Percentiles rank a stretch among this genome's conserved stretches.
Evolutionary conservation across 2,329 filamentous ascomycete species (phyloP).

Genomic region (Fusarium circinatum): DNA sequence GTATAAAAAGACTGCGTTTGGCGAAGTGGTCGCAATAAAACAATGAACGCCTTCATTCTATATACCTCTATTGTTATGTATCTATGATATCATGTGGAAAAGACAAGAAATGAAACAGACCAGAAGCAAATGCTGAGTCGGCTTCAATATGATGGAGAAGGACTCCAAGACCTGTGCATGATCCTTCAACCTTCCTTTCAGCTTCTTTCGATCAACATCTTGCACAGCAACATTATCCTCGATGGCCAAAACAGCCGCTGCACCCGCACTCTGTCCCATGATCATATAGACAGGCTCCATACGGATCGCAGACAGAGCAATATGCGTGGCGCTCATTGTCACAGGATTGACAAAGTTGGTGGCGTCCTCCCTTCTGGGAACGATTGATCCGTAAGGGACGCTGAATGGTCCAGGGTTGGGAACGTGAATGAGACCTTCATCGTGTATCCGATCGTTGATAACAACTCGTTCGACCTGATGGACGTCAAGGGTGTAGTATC

Average conservation of each 20-base stretch:
- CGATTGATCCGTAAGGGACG: constrained; percentile 10
- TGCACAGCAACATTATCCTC: constrained; percentile 24
- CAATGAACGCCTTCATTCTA: background rate
- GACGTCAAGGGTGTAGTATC: constrained; percentile 24
- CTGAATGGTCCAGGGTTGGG: constrained; percentile 15
- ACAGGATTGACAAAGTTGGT: constrained; percentile 26
- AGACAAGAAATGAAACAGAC: background rate
- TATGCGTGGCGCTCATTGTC: constrained; percentile 19
- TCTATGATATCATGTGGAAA: background rate
- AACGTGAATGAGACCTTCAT: constrained; percentile 23
- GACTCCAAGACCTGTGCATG: constrained; percentile 17
- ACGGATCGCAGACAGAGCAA: constrained; percentile 12
- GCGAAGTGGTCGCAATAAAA: background rate
- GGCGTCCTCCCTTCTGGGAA: background rate
- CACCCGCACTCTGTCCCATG: constrained; percentile 18
- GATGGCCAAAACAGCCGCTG: constrained; percentile 26
- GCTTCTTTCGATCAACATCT: constrained; percentile 15
- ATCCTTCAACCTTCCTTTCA: background rate
- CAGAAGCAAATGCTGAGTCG: background rate
- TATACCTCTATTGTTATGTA: background rate
- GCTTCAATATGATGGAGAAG: background rate
- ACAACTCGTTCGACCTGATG: constrained; percentile 28
- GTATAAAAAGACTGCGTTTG: too few relatives aligned
- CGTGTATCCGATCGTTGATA: constrained; percentile 7
- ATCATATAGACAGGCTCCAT: constrained; percentile 28